These are phyloP conservation scores for Calonectria pseudoreteaudii DNA, from an alignment of 2,329 filamentous ascomycete genomes.

Conservation along the genomic window DNA sequence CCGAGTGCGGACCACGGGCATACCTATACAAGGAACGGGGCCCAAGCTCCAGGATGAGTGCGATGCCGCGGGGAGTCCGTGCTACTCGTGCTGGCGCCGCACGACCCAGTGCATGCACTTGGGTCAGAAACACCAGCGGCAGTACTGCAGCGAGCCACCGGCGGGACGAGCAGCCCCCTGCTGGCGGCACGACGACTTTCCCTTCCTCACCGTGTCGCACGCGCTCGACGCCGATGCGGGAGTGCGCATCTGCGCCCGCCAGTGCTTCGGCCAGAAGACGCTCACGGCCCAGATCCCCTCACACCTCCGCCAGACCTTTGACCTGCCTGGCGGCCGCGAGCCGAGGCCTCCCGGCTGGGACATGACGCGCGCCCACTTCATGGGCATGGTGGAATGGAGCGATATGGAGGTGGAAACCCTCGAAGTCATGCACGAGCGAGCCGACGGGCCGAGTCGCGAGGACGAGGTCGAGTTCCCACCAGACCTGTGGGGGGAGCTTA, in stretches of 20 bases:
- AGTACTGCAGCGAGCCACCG: background rate
- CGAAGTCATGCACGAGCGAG: constrained; percentile 13
- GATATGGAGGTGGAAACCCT: constrained; percentile 17
- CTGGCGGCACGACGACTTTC: constrained; percentile 67
- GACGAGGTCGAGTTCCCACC: constrained; percentile 56
- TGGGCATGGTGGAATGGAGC: constrained; percentile 15
- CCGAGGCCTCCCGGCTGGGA: constrained; percentile 1
- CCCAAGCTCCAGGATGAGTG: constrained; percentile 63
- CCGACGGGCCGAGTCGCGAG: constrained; percentile 33
- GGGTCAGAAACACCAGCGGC: background rate
- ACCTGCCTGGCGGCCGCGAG: background rate
- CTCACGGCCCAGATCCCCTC: constrained; percentile 58
- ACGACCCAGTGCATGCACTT: background rate
- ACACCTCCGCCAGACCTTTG: constrained; percentile 42
- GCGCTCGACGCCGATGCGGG: constrained; percentile 58
- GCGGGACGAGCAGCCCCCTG: constrained; percentile 49
- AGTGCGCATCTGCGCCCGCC: constrained; percentile 57
- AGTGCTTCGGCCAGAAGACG: constrained; percentile 61
- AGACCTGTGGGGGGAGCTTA: constrained; percentile 60
- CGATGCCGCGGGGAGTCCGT: constrained; percentile 45
- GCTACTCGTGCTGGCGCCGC: constrained; percentile 57
- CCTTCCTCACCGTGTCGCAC: constrained; percentile 61
- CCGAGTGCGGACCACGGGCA: constrained; percentile 61
- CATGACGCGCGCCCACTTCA: constrained; percentile 11
- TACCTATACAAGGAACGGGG: constrained; percentile 63